A percentile compares a stretch with the other conserved stretches of the same genome.
phyloP scores from a whole-genome alignment of 176 grass and related monocot genomes.

The Avena insularis region DNA sequence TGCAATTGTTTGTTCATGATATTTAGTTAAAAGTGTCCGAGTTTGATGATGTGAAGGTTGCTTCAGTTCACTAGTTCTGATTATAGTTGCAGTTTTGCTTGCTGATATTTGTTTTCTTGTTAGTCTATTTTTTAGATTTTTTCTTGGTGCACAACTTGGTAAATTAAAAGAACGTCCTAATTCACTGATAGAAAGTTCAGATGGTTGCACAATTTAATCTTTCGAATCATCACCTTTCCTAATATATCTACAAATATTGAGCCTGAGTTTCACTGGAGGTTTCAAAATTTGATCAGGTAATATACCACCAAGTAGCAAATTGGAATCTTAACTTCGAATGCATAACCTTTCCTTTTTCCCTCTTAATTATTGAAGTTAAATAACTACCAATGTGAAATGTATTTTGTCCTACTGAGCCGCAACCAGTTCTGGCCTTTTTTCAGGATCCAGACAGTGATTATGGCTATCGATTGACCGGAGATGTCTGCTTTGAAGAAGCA shows the following conservation, averaged over 20 bases:
- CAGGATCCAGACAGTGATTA: slow-evolving; percentile 77
- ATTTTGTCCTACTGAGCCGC: neutral
- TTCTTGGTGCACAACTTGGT: slow-evolving; percentile 1
- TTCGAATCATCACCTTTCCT: slow-evolving; percentile 3
- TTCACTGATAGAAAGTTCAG: neutral
- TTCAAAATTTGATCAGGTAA: neutral
- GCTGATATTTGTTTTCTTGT: neutral
- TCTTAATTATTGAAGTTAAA: neutral
- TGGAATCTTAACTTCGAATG: neutral
- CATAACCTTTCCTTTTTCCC: neutral
- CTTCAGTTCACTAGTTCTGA: neutral
- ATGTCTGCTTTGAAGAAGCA: slow-evolving; percentile 94
- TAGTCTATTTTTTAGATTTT: neutral
- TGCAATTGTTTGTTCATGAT: neutral
- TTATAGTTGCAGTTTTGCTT: slow-evolving; percentile 12
- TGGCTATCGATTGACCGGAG: slow-evolving; percentile 81
- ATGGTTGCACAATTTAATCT: slow-evolving; percentile 7
- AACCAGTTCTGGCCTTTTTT: slow-evolving; percentile 22
- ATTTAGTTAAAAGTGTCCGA: neutral
- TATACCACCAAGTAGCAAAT: neutral
- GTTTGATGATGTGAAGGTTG: slow-evolving; percentile 6
- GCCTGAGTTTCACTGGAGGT: neutral
- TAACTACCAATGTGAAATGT: neutral
- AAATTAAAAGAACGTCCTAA: neutral
- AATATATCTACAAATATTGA: neutral